Conservation (phyloP, 257 asterid genomes). For the Prunella vulgaris region DNA sequence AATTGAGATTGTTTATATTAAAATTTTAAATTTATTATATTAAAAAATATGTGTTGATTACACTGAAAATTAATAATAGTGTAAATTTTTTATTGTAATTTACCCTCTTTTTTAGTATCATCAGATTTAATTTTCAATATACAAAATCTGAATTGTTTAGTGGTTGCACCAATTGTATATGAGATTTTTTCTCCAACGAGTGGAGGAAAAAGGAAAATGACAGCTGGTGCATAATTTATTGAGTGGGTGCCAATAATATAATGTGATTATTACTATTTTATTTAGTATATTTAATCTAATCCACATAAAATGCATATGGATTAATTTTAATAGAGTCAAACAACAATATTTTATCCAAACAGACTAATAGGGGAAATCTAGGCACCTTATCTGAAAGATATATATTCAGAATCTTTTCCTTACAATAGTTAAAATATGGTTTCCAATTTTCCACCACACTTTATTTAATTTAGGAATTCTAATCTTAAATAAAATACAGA, state of each 20-base stretch:
- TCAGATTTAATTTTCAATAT: too few relatives aligned
- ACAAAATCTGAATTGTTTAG: too few relatives aligned
- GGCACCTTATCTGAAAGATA: slow-evolving; percentile 12
- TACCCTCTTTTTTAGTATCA: too few relatives aligned
- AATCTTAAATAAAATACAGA: background rate
- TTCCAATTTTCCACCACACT: background rate
- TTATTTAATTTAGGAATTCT: background rate
- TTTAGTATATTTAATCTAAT: background rate
- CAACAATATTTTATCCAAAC: background rate
- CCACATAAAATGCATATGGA: background rate
- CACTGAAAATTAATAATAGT: too few relatives aligned
- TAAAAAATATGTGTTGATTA: too few relatives aligned
- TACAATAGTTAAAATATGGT: background rate
- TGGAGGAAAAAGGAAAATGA: too few relatives aligned
- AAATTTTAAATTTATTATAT: too few relatives aligned
- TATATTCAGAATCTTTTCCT: slow-evolving; percentile 7
- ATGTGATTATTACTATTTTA: background rate
- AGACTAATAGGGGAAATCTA: slow-evolving; percentile 19
- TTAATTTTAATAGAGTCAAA: slow-evolving; percentile 11
- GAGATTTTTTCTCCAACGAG: too few relatives aligned
- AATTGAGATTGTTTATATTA: too few relatives aligned
- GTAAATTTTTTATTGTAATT: too few relatives aligned
- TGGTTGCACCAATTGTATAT: too few relatives aligned
- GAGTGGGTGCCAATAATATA: background rate
- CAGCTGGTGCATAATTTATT: too few relatives aligned